A percentile compares a stretch with the other conserved stretches of the same genome.
phyloP scores from a whole-genome alignment of 495 filamentous ascomycete genomes.

The Glarea lozoyensis region DNA sequence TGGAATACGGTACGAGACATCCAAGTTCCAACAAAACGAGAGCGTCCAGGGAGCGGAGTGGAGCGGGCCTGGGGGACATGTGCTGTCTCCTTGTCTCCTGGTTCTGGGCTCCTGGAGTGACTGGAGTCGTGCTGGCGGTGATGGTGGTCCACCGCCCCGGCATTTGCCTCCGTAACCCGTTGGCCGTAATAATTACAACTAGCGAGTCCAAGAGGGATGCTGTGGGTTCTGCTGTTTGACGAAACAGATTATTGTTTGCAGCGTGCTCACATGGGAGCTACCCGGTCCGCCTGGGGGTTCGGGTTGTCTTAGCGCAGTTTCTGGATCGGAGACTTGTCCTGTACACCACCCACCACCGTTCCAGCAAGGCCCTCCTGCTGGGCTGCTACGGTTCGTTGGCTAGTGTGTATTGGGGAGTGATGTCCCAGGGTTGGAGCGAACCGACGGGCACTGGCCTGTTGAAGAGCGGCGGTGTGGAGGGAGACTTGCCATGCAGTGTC shows the following conservation, averaged over 20 bases:
- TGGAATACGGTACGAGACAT: too few species aligned
- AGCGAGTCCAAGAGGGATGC: neutral
- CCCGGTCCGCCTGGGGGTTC: neutral
- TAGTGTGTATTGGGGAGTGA: too few species aligned
- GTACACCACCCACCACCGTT: too few species aligned
- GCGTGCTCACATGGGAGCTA: neutral
- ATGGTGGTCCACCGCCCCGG: too few species aligned
- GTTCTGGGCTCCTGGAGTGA: neutral
- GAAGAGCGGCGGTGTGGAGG: neutral
- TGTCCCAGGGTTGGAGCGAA: too few species aligned
- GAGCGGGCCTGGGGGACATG: neutral
- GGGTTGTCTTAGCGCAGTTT: neutral
- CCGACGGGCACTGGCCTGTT: slow-evolving; percentile 3
- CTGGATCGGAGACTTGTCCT: neutral
- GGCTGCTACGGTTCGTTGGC: too few species aligned
- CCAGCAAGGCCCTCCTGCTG: too few species aligned
- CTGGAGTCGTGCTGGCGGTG: too few species aligned
- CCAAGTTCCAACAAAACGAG: neutral
- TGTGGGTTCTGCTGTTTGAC: slow-evolving; percentile 1
- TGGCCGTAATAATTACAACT: neutral
- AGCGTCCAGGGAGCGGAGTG: neutral
- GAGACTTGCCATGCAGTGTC: neutral
- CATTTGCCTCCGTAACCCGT: slow-evolving; percentile 9
- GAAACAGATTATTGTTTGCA: slow-evolving; percentile 2
- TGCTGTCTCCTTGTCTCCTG: neutral